Evolutionary conservation across 2,329 filamentous ascomycete genomes (phyloP).

Genomic region (Botryotinia calthae): DNA sequence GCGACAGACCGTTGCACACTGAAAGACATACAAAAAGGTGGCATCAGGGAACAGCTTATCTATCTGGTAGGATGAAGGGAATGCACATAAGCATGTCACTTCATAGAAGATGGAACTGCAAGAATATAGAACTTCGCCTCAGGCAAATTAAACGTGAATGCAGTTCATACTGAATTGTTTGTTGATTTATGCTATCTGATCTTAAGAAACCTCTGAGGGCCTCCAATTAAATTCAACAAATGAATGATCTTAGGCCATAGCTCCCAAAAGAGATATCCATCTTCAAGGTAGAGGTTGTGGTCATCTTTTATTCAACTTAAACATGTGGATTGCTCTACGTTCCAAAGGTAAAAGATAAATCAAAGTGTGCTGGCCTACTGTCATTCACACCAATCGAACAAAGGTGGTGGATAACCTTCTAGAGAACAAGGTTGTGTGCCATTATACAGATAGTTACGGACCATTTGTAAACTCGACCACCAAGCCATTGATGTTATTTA

Average conservation of each 20-base stretch:
- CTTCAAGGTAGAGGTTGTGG: no score
- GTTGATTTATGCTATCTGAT: not conserved
- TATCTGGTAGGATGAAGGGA: not conserved
- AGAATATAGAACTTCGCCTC: not conserved
- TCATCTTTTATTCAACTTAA: not conserved
- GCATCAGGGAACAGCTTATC: not conserved
- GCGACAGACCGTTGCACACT: not conserved
- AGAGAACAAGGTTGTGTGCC: no score
- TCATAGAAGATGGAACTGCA: not conserved
- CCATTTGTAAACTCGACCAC: not conserved
- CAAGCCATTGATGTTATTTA: not conserved
- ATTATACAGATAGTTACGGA: not conserved
- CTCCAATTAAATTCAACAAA: not conserved
- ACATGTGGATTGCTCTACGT: not conserved
- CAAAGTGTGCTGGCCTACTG: not conserved
- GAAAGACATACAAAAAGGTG: no score
- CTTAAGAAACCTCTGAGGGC: not conserved
- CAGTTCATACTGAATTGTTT: not conserved
- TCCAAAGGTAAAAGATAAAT: not conserved
- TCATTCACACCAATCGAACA: not conserved
- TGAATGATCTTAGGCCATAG: no score
- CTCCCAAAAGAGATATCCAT: no score
- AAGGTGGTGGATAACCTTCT: not conserved
- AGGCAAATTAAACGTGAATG: not conserved
- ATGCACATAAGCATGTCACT: not conserved